Percentiles rank a stretch among this genome's conserved stretches.
phyloP scores from a whole-genome alignment of 495 filamentous ascomycete species.

The Talaromyces wortmannii region DNA sequence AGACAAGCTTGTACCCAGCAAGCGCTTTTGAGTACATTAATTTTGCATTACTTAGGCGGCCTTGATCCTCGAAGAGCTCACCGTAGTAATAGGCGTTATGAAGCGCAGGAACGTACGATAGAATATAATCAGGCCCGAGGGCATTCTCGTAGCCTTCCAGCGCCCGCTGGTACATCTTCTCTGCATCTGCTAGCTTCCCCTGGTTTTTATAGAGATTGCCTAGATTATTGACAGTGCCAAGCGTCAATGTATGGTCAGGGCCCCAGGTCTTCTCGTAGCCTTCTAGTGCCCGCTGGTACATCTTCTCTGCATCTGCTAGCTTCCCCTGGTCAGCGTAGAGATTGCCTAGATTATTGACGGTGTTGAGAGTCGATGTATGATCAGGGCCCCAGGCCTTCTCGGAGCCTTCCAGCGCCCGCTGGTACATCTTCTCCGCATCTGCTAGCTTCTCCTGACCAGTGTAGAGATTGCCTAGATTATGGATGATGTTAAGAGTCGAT shows the following conservation, averaged over 20 bases:
- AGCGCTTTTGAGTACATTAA: constrained; percentile 2
- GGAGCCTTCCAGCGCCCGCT: constrained; percentile 17
- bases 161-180: constrained; percentile 24
- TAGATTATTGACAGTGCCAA: constrained; percentile 26
- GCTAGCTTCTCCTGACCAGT: constrained; percentile 23
- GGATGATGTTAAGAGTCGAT: constrained; percentile 19
- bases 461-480: constrained; percentile 30
- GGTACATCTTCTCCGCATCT: constrained; percentile 30
- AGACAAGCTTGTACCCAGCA: neutral
- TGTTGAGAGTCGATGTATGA: constrained; percentile 26
- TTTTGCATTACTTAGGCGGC: constrained; percentile 9
- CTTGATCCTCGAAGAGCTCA: constrained; percentile 12
- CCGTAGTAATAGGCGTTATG: constrained; percentile 7
- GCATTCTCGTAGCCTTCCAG: constrained; percentile 25
- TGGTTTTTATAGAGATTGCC: constrained; percentile 21
- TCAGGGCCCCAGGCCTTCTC: constrained; percentile 28
- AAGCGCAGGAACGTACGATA: constrained; percentile 10
- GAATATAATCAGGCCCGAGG: constrained; percentile 21
- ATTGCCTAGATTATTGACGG: constrained; percentile 24
- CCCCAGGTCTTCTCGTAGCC: constrained; percentile 23
- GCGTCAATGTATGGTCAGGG: constrained; percentile 23
- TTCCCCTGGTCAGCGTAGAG: constrained; percentile 24
- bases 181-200: constrained; percentile 30
- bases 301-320: constrained; percentile 24
- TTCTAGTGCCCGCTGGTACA: constrained; percentile 23